Percentiles rank a stretch among this genome's conserved stretches.
Evolutionary conservation across 345 rosid genomes (phyloP).

Genomic region (Eucalyptus paniculata): DNA sequence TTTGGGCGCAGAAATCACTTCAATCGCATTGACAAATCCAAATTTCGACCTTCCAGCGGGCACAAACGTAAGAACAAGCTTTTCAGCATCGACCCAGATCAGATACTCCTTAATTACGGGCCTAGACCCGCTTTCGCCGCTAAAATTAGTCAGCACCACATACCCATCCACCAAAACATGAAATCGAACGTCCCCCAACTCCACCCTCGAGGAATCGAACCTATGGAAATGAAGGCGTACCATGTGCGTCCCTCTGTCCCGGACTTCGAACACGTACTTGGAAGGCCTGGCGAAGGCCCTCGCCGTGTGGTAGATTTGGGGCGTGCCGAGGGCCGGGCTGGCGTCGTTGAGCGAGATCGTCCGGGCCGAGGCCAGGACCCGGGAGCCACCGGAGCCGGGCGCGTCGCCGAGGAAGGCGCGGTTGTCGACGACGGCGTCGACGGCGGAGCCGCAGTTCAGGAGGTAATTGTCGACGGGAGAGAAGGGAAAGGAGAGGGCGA

Average conservation of each 20-base stretch:
- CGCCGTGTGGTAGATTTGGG: slow-evolving; percentile 54
- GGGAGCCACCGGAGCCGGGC: not conserved
- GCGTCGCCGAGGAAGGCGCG: slow-evolving; percentile 58
- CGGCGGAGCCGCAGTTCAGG: slow-evolving; percentile 56
- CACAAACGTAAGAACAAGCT: slow-evolving; percentile 43
- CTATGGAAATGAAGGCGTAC: slow-evolving; percentile 68
- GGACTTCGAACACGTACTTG: slow-evolving; percentile 48
- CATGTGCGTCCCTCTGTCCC: slow-evolving; percentile 55
- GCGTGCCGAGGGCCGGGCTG: slow-evolving; percentile 4
- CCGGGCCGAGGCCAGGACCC: slow-evolving; percentile 15
- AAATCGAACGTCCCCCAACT: slow-evolving; percentile 31
- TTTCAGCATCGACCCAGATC: slow-evolving; percentile 28
- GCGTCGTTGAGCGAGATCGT: slow-evolving; percentile 17
- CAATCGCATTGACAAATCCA: slow-evolving; percentile 78
- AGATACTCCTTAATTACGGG: slow-evolving; percentile 58
- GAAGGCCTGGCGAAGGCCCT: slow-evolving; percentile 51
- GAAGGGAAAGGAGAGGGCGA: not conserved
- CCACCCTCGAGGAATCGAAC: slow-evolving; percentile 25
- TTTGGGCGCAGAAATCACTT: slow-evolving; percentile 81
- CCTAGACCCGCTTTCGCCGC: not conserved
- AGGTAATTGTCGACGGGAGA: slow-evolving; percentile 37
- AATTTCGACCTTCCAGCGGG: slow-evolving; percentile 33
- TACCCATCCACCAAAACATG: slow-evolving; percentile 67
- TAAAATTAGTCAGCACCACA: slow-evolving; percentile 64
- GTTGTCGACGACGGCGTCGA: slow-evolving; percentile 35